phyloP scores from a whole-genome alignment of 345 rosid genomes.

The Fremontodendron californicum region DNA sequence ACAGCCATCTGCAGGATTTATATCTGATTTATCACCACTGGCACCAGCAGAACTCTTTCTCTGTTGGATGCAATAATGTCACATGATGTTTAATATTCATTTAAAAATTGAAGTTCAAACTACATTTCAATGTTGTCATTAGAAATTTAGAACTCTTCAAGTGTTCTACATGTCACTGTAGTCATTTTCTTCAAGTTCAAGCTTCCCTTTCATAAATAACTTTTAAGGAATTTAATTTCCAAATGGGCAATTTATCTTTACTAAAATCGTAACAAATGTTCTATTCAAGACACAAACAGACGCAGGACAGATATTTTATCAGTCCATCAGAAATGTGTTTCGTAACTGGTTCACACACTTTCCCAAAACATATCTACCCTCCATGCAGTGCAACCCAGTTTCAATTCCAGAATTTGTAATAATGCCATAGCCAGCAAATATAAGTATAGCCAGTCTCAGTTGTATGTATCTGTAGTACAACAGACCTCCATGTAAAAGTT shows the following conservation, averaged over 20 bases:
- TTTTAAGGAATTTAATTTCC: neutral
- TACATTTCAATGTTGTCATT: neutral
- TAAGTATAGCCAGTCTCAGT: neutral
- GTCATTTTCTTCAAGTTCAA: neutral
- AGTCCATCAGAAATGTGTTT: neutral
- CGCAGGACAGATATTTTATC: neutral
- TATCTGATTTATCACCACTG: conserved; percentile 36
- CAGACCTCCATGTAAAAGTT: neutral
- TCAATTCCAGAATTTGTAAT: neutral
- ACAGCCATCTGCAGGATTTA: conserved; percentile 28
- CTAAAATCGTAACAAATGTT: neutral
- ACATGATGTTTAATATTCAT: conserved; percentile 9
- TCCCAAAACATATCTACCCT: neutral
- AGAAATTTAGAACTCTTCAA: neutral
- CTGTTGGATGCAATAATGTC: conserved; percentile 38
- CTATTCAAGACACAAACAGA: neutral
- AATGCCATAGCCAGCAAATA: neutral
- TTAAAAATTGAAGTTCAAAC: neutral
- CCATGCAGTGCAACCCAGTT: neutral
- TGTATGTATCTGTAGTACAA: neutral
- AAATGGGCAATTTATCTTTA: neutral
- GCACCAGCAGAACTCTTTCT: conserved; percentile 46
- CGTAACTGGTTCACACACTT: neutral
- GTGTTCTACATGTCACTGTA: neutral
- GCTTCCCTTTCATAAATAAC: neutral